Evolutionary conservation across 306 rosid species (phyloP).

Genomic region (Canavalia gladiata): DNA sequence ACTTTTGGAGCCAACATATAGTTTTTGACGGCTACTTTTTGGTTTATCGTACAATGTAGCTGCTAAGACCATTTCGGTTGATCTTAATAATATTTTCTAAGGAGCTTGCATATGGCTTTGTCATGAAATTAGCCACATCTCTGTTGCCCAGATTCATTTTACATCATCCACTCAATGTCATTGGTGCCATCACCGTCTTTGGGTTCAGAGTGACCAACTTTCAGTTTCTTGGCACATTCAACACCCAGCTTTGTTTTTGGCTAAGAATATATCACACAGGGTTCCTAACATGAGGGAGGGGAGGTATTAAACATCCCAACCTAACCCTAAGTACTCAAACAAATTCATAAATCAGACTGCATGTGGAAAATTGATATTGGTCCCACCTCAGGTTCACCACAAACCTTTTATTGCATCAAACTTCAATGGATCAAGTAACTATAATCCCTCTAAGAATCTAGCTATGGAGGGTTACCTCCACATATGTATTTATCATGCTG

Average conservation of each 20-base stretch:
- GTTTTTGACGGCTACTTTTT: conserved; percentile 23
- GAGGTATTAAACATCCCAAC: neutral
- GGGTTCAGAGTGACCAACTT: neutral
- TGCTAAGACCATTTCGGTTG: conserved; percentile 22
- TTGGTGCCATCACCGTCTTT: neutral
- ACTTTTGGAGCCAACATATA: conserved; percentile 40
- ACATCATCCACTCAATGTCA: neutral
- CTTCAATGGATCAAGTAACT: neutral
- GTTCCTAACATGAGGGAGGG: neutral
- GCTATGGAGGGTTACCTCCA: neutral
- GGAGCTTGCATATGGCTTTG: conserved; percentile 20
- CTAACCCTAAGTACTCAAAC: neutral
- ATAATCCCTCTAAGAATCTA: conserved; percentile 39
- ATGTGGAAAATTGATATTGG: too few relatives aligned
- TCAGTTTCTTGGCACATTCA: neutral
- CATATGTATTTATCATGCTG: conserved; percentile 23
- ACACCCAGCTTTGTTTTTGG: neutral
- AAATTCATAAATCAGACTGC: neutral
- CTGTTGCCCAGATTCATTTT: neutral
- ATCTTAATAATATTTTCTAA: conserved; percentile 6
- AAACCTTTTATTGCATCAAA: neutral
- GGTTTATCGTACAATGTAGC: conserved; percentile 11
- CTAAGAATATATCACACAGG: neutral
- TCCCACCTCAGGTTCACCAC: neutral
- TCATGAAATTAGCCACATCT: neutral